A percentile compares a stretch with the other conserved stretches of the same genome.
Evolutionary conservation across 257 asterid species (phyloP).

Genomic region (Solanum medicagineum): DNA sequence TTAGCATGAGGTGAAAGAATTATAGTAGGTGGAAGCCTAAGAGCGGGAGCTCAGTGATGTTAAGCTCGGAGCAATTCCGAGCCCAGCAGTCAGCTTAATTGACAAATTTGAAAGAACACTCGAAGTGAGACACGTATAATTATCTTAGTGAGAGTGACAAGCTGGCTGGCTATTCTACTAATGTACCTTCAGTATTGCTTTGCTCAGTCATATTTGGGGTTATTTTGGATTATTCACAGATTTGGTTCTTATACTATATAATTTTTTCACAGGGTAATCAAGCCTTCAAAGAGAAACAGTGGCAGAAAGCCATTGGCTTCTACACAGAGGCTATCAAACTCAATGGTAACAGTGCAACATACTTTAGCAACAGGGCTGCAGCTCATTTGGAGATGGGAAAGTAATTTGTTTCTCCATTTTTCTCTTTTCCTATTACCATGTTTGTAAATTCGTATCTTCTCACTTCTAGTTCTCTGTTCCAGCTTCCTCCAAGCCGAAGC

Average conservation of each 20-base stretch:
- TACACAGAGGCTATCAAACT: conserved; percentile 91
- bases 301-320: conserved; percentile 80
- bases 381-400: conserved; percentile 76
- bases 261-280: conserved; percentile 59
- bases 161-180: neutral
- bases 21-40: neutral
- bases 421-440: neutral
- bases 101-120: neutral
- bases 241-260: neutral
- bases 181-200: neutral
- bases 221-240: neutral
- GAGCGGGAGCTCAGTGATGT: neutral
- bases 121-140: neutral
- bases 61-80: neutral
- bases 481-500: conserved; percentile 81
- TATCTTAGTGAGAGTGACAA: neutral
- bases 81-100: neutral
- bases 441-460: neutral
- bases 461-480: neutral
- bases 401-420: conserved; percentile 17
- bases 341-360: conserved; percentile 69
- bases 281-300: conserved; percentile 84
- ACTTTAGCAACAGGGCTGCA: conserved; percentile 87
- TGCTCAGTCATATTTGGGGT: neutral
- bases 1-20: neutral